Conservation (phyloP, 2,329 filamentous ascomycete genomes). For the Cryphonectria naterciae region DNA sequence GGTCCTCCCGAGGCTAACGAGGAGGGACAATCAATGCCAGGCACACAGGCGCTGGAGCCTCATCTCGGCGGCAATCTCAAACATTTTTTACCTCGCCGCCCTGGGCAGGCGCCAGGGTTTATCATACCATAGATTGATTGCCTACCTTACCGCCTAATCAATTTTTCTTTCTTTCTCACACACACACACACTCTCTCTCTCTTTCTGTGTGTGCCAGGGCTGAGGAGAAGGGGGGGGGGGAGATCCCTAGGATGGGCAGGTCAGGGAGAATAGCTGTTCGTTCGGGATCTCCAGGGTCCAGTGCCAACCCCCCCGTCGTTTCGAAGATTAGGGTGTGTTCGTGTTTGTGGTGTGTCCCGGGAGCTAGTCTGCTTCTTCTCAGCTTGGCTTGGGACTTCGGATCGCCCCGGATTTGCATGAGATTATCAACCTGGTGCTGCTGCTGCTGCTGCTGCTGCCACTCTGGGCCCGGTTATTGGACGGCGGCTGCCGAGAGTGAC, state of each 20-base stretch:
- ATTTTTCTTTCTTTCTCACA: too few species aligned
- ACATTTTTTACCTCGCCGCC: not conserved
- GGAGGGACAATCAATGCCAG: not conserved
- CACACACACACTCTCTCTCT: not conserved
- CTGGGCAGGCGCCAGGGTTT: not conserved
- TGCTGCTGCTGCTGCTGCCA: not conserved
- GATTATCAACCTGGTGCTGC: not conserved
- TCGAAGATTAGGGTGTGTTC: not conserved
- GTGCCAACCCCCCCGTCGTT: not conserved
- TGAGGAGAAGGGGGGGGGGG: not conserved
- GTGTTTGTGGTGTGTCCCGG: not conserved
- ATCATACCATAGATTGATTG: not conserved
- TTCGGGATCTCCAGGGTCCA: not conserved
- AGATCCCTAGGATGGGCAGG: not conserved
- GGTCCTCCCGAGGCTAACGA: not conserved
- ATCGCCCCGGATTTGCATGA: not conserved
- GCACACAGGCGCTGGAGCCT: not conserved
- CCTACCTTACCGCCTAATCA: not conserved
- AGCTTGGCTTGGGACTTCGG: not conserved
- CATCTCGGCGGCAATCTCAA: slow-evolving; percentile 9
- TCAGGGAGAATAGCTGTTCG: not conserved
- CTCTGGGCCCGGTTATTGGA: not conserved
- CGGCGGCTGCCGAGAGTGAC: not conserved
- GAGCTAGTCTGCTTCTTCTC: not conserved
- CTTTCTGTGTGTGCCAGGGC: not conserved